A percentile compares a stretch with the other conserved stretches of the same genome.
phyloP scores from a whole-genome alignment of 108 stramenopile species.

The Cyclotella distinguenda region DNA sequence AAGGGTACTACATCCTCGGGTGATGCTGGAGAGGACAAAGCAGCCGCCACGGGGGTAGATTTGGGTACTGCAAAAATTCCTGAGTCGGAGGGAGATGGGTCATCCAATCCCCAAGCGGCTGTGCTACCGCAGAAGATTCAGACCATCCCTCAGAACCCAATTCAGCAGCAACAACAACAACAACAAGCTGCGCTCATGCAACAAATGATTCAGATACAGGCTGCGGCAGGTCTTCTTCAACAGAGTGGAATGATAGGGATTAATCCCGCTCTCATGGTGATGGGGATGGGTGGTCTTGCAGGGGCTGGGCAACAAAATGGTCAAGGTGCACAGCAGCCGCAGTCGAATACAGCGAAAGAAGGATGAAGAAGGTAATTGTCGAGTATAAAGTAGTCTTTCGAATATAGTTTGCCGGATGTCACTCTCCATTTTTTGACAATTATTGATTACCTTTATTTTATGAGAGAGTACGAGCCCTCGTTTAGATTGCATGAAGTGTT shows the following conservation, averaged over 20 bases:
- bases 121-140: conserved; percentile 5
- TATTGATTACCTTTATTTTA: too few species aligned
- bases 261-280: conserved; percentile 32
- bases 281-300: conserved; percentile 20
- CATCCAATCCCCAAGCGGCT: conserved; percentile 24
- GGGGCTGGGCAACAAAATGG: too few species aligned
- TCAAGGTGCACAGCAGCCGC: not conserved
- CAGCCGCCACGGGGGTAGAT: not conserved
- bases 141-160: not conserved
- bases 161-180: conserved; percentile 6
- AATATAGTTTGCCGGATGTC: too few species aligned
- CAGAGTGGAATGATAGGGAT: conserved; percentile 6
- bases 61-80: not conserved
- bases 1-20: conserved; percentile 19
- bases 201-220: conserved; percentile 32
- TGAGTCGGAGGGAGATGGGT: not conserved
- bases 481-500: too few species aligned
- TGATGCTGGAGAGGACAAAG: conserved; percentile 1
- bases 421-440: too few species aligned
- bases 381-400: too few species aligned
- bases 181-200: conserved; percentile 29
- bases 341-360: too few species aligned
- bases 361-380: too few species aligned
- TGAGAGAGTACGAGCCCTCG: too few species aligned
- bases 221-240: conserved; percentile 1